Conservation (phyloP, 1,284 basidiomycete genomes). For the Veloporphyrellus conicus region DNA sequence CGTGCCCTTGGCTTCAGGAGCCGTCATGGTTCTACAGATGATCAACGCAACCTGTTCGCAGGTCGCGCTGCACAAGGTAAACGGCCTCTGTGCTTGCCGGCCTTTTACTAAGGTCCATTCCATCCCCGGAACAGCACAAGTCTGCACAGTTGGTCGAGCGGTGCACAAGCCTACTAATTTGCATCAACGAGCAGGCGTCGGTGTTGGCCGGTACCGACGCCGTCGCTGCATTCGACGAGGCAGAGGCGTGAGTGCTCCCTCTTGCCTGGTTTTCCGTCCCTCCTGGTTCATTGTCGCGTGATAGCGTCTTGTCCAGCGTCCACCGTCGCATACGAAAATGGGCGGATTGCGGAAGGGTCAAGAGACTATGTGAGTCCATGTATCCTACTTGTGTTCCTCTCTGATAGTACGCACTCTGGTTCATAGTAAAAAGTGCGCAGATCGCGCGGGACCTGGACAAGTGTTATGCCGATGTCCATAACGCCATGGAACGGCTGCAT, state of each 20-base stretch:
- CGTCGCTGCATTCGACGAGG: conserved; percentile 40
- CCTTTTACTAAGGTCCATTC: conserved; percentile 6
- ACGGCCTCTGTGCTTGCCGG: neutral
- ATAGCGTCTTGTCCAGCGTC: conserved; percentile 40
- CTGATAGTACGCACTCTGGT: conserved; percentile 1
- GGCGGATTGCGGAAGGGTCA: conserved; percentile 35
- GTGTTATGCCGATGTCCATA: conserved; percentile 41
- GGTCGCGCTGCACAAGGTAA: conserved; percentile 45
- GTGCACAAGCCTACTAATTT: conserved; percentile 38
- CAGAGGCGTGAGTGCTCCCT: conserved; percentile 37
- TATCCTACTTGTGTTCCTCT: neutral
- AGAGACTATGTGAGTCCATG: conserved; percentile 36
- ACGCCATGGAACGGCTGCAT: conserved; percentile 39
- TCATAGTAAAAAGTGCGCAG: conserved; percentile 42
- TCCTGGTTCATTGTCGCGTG: neutral
- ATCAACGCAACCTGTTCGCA: conserved; percentile 42
- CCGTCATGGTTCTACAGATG: conserved; percentile 38
- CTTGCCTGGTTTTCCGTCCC: neutral
- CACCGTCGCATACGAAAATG: conserved; percentile 36
- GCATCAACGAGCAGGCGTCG: conserved; percentile 38
- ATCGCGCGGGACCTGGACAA: conserved; percentile 43
- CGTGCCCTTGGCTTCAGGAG: conserved; percentile 42
- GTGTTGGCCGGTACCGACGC: conserved; percentile 40
- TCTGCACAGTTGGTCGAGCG: conserved; percentile 39
- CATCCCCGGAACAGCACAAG: conserved; percentile 35